Evolutionary conservation across 2,329 filamentous ascomycete genomes (phyloP), one percentile per base, ranked within the genome.

Genomic region (Tolypocladium paradoxum): DNA sequence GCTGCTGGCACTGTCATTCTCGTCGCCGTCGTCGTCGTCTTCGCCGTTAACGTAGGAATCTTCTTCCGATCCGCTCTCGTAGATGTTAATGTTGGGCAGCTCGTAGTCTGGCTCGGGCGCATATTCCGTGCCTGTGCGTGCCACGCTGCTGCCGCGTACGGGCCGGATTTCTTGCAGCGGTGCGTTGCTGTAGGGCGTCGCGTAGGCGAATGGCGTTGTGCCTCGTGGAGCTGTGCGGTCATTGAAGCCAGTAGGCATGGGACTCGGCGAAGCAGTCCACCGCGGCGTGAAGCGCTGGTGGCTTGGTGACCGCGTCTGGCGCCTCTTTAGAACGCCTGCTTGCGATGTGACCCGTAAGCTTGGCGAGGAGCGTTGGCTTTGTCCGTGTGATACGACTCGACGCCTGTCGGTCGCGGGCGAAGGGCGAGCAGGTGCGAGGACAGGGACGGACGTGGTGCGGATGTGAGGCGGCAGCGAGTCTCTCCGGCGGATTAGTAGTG

Each of bases 131-230:
- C 57, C 61, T 14, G 60, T 63, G 4, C 61, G 64, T 7, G 61
- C 58, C 16, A 61, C 55, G 47, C 68, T 70, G 35, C 63, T 61
- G 45, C 61, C 60, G 16, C 67, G 61, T 2, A 61, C 45, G 6
- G 57, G 57, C 18, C 70, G 69, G 20, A 68, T 57, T 52, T 78
- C 75, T 14, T 73, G 65, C 9, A 69, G 65, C 1, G 80, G 75
- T 4, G 74, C 79, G 56, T 83, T 84, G 61, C 85, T 90, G 63
- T 85, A 76, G 0, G 87, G 87, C 0, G 87, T 91, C 3, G 85
- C 85, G 61, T 90, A 90, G n/a, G 82, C 83, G 58, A 83, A 83
- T 0, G 84, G 85, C 0, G 78, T 82, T 14, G 72, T 73, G 16
- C 66, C 67, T 2, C 57, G 54, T 18, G 33, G 24, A 18, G 45